Evolutionary conservation across 2,329 filamentous ascomycete genomes (phyloP), one percentile per base, ranked within the genome.

Genomic region (Leptographium radiaticola): DNA sequence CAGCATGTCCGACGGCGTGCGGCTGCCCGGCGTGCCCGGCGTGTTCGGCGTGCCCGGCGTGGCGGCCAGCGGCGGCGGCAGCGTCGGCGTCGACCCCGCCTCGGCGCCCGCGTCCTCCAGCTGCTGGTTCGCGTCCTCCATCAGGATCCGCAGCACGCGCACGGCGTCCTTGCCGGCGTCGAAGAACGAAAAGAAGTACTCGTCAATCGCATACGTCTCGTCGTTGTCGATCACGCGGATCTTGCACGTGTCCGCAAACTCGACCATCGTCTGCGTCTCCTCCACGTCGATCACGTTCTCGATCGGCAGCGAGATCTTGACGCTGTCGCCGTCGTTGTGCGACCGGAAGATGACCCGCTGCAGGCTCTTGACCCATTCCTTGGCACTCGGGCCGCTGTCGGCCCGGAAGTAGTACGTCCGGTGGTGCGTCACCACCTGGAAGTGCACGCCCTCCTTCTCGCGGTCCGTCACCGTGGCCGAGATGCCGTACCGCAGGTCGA

Each of bases 181-280:
- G 66, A 96, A 95, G 69, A 97, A 97, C 0, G 90, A 93, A 67
- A 98, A 97, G 66, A 94, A 97, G 66, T 97, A 96, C 82, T 98
- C 93, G 62, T 98, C 93, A 59, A 97, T 87, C 3, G 90, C 90
- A 68, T 87, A 97, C 0, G 89, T 94, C 67, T 96, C 91, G 59
- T 93, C 88, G 59, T 89, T 94, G 64, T 96, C 90, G 54, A 97
- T 83, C 45, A 96, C 89, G 40, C 89, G 81, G 57, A 98, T 83
- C 68, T 95, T 96, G 71, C 94, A 86, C 0, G 93, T 97, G 58
- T 96, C 88, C 25, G 89, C 89, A 66, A 95, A 89, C 59, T 94
- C 88, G 53, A 95, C 78, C 70, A 96, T 89, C 33, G 58, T 48
- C 54, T 88, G 84, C 49, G 85, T 93, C 59, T 95, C 87, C 66